A percentile compares a stretch with the other conserved stretches of the same genome.
phyloP scores from a whole-genome alignment of 345 rosid genomes.

The Linum usitatissimum region DNA sequence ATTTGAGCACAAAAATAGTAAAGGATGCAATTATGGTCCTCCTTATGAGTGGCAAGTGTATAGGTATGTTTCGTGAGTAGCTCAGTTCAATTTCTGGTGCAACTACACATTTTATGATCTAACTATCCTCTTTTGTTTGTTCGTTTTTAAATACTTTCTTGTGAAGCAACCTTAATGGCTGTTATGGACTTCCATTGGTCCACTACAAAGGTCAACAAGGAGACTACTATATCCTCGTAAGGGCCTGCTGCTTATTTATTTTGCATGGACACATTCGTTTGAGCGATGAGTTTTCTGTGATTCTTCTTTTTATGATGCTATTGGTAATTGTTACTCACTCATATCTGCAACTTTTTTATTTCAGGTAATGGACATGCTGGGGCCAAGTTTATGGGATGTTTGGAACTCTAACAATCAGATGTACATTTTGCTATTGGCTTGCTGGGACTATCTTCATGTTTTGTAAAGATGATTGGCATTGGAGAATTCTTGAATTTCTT shows the following conservation, averaged over 20 bases:
- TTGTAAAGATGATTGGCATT: too few relatives aligned
- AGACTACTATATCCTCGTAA: slow-evolving; percentile 27
- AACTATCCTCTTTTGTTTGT: too few relatives aligned
- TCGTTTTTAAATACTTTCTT: too few relatives aligned
- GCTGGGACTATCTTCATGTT: background rate
- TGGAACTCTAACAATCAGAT: background rate
- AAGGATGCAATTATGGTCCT: slow-evolving; percentile 7
- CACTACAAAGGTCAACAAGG: slow-evolving; percentile 28
- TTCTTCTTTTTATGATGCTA: background rate
- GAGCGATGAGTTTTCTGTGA: background rate
- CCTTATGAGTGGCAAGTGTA: slow-evolving; percentile 7
- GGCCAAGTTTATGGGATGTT: slow-evolving; percentile 30
- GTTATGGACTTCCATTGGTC: slow-evolving; percentile 19
- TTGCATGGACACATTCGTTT: too few relatives aligned
- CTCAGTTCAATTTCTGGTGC: background rate
- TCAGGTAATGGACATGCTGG: slow-evolving; percentile 30
- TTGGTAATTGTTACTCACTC: background rate
- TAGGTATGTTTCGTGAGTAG: background rate
- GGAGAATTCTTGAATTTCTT: background rate
- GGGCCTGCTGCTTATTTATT: slow-evolving; percentile 6
- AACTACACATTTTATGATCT: background rate
- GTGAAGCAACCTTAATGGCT: slow-evolving; percentile 2
- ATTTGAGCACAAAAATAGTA: slow-evolving; percentile 4
- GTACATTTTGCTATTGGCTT: background rate
- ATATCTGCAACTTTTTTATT: background rate